Evolutionary conservation across 805 yeast species (phyloP).

Genomic region (Ogataea chonburiensis): DNA sequence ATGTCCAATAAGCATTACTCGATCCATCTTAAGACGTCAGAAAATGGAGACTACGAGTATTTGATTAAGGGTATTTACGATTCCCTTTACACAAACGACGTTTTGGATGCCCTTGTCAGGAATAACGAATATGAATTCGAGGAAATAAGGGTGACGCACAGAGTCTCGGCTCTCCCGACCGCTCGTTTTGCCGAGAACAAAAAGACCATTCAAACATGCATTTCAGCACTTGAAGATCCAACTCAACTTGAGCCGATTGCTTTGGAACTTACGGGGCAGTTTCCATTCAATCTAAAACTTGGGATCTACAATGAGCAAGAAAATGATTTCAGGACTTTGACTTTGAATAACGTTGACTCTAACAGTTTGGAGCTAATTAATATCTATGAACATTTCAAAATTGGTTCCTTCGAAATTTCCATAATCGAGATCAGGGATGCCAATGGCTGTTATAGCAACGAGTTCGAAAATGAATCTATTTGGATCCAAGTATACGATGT

Average conservation of each 20-base stretch:
- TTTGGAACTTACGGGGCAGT: slow-evolving; percentile 53
- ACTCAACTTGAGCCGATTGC: slow-evolving; percentile 49
- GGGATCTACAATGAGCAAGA: slow-evolving; percentile 59
- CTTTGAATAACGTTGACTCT: slow-evolving; percentile 43
- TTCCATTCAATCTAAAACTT: slow-evolving; percentile 61
- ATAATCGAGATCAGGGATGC: slow-evolving; percentile 61
- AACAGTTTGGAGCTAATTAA: slow-evolving; percentile 38
- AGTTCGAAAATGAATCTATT: slow-evolving; percentile 34
- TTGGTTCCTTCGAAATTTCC: slow-evolving; percentile 70
- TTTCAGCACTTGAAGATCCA: slow-evolving; percentile 25
- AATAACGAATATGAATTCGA: slow-evolving; percentile 25
- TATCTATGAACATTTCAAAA: slow-evolving; percentile 49
- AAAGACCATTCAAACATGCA: slow-evolving; percentile 30
- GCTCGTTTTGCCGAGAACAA: slow-evolving; percentile 34
- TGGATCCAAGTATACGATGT: slow-evolving; percentile 70
- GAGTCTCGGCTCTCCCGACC: slow-evolving; percentile 61
- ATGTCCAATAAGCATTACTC: slow-evolving; percentile 43
- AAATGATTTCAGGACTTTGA: slow-evolving; percentile 49
- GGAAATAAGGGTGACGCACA: slow-evolving; percentile 44
- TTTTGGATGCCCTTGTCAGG: slow-evolving; percentile 31
- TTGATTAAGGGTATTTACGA: slow-evolving; percentile 64
- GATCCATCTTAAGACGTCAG: slow-evolving; percentile 41
- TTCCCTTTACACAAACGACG: slow-evolving; percentile 50
- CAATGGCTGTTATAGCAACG: slow-evolving; percentile 61
- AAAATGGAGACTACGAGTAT: slow-evolving; percentile 62